Evolutionary conservation across 306 rosid species (phyloP).

Genomic region (Spatholobus suberectus): DNA sequence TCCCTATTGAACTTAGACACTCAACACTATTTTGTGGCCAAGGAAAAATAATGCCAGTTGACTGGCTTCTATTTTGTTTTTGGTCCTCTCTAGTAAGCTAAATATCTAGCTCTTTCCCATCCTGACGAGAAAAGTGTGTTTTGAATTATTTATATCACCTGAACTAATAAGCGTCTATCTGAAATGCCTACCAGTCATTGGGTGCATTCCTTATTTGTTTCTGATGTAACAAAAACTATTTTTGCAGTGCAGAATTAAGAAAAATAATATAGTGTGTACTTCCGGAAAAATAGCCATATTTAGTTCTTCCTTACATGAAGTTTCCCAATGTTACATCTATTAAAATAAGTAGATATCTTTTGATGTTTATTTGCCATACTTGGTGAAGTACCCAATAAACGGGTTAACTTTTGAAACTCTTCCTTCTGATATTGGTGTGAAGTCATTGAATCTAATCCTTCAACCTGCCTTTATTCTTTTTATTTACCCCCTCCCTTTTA

Average conservation of each 20-base stretch:
- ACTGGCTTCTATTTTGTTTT: too few species aligned
- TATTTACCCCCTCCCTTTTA: neutral
- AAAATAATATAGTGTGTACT: neutral
- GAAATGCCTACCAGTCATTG: neutral
- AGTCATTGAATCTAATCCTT: conserved; percentile 12
- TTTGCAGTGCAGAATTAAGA: neutral
- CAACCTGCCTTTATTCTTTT: neutral
- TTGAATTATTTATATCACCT: neutral
- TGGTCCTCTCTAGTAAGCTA: too few species aligned
- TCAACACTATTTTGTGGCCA: too few species aligned
- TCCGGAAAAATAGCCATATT: neutral
- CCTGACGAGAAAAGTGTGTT: too few species aligned
- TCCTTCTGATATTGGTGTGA: neutral
- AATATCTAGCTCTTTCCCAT: too few species aligned
- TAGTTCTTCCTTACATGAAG: neutral
- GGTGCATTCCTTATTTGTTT: neutral
- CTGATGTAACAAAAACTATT: neutral
- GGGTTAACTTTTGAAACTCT: neutral
- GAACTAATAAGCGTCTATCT: neutral
- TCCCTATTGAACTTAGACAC: too few species aligned
- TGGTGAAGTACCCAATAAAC: neutral
- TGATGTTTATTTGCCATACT: neutral
- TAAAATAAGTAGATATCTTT: neutral
- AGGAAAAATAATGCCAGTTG: too few species aligned
- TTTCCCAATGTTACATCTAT: neutral